phyloP scores from a whole-genome alignment of 1,139 yeast species.

The Hanseniaspora sp. region DNA sequence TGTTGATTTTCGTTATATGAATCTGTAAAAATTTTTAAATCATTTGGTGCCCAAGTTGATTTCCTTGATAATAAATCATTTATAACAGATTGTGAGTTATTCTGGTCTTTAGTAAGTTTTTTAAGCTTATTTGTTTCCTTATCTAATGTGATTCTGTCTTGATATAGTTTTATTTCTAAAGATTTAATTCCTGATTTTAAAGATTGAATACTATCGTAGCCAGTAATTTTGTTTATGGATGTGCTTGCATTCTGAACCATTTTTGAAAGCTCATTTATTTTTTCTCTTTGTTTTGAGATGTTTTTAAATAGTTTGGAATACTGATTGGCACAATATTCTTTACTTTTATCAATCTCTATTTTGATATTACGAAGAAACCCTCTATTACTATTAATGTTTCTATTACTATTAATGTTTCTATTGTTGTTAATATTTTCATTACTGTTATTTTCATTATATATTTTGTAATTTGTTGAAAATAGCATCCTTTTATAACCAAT shows the following conservation, averaged over 20 bases:
- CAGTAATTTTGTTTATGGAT: conserved; percentile 81
- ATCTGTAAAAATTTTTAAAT: conserved; percentile 73
- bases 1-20: conserved; percentile 72
- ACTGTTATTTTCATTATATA: too few species aligned
- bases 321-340: background rate
- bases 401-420: too few species aligned
- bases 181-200: conserved; percentile 51
- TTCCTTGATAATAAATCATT: conserved; percentile 82
- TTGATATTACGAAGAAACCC: background rate
- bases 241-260: conserved; percentile 41
- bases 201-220: conserved; percentile 71
- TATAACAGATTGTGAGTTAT: conserved; percentile 70
- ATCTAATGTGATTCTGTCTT: conserved; percentile 41
- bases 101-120: conserved; percentile 53
- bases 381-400: background rate
- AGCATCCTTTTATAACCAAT: too few species aligned
- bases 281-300: background rate
- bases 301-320: background rate
- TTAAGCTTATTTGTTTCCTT: conserved; percentile 45
- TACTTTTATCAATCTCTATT: background rate
- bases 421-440: background rate
- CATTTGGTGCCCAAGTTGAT: conserved; percentile 64
- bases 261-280: conserved; percentile 17
- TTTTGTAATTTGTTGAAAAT: too few species aligned
- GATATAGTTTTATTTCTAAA: conserved; percentile 40